phyloP scores from a whole-genome alignment of 805 yeast species.

The Candida wancherniae region DNA sequence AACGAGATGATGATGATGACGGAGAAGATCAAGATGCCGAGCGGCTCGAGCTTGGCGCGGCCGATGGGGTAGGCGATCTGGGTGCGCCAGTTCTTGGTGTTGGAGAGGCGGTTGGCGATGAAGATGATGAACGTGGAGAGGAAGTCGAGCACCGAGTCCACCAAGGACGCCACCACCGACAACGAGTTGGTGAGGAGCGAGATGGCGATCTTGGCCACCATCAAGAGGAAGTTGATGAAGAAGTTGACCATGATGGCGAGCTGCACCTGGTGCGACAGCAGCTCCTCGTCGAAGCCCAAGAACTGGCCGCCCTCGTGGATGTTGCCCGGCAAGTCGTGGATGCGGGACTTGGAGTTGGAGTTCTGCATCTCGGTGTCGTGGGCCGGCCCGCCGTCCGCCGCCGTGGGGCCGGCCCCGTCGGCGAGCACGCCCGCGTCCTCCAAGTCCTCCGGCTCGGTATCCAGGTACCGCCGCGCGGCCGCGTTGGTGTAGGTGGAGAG shows the following conservation, averaged over 20 bases:
- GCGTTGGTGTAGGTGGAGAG: slow-evolving; percentile 47
- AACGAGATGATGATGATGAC: slow-evolving; percentile 68
- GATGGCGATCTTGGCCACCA: slow-evolving; percentile 57
- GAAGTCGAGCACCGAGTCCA: slow-evolving; percentile 72
- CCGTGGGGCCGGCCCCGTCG: no score
- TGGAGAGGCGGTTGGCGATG: slow-evolving; percentile 50
- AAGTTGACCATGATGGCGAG: slow-evolving; percentile 64
- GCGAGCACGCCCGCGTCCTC: slow-evolving; percentile 17
- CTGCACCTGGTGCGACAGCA: slow-evolving; percentile 41
- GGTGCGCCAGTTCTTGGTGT: slow-evolving; percentile 43
- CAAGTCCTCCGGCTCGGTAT: slow-evolving; percentile 7
- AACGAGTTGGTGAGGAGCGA: slow-evolving; percentile 64
- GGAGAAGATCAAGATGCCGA: slow-evolving; percentile 72
- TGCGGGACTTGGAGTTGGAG: slow-evolving; percentile 21
- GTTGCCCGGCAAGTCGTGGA: slow-evolving; percentile 54
- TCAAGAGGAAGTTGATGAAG: slow-evolving; percentile 50
- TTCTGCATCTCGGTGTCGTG: slow-evolving; percentile 13
- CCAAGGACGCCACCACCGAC: slow-evolving; percentile 72
- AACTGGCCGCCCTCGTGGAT: slow-evolving; percentile 53
- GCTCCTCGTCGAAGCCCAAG: slow-evolving; percentile 45
- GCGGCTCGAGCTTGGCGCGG: slow-evolving; percentile 66
- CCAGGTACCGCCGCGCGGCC: no score
- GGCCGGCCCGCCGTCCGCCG: no score
- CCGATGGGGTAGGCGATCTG: slow-evolving; percentile 61
- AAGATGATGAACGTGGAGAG: slow-evolving; percentile 70